Evolutionary conservation across 352 stramenopile genomes (phyloP).

Genomic region (Elongisporangium senticosum): DNA sequence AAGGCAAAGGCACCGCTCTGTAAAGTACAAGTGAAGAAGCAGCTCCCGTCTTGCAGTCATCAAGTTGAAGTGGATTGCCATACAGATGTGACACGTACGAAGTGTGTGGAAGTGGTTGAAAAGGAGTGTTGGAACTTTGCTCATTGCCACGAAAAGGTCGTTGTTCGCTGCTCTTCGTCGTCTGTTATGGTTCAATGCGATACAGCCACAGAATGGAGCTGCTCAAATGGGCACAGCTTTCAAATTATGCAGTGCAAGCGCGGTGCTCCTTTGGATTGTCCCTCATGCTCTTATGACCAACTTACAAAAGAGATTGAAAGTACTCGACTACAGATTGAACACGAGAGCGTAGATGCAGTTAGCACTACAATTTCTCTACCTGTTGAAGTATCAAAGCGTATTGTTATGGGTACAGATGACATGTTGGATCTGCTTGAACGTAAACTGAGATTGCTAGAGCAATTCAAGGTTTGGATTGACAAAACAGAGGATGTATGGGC

Average conservation of each 20-base stretch:
- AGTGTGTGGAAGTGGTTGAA: constrained; percentile 29
- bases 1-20: constrained; percentile 13
- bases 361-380: neutral
- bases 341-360: constrained; percentile 7
- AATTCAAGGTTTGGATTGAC: constrained; percentile 30
- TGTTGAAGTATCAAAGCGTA: constrained; percentile 2
- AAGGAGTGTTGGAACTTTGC: constrained; percentile 60
- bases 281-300: constrained; percentile 27
- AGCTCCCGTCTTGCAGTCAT: constrained; percentile 31
- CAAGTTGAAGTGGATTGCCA: constrained; percentile 33
- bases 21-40: constrained; percentile 22
- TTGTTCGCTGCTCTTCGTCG: constrained; percentile 12
- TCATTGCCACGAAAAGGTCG: constrained; percentile 28
- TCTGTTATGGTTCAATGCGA: constrained; percentile 25
- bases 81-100: constrained; percentile 19
- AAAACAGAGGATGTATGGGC: constrained; percentile 33
- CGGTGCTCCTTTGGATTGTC: constrained; percentile 45
- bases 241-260: constrained; percentile 36
- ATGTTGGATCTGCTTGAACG: constrained; percentile 32
- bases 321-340: neutral
- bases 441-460: constrained; percentile 39
- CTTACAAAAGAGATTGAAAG: constrained; percentile 25
- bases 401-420: constrained; percentile 18
- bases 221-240: constrained; percentile 28
- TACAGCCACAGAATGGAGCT: constrained; percentile 34